These are phyloP conservation scores for Arthrinium phaeospermum DNA, from an alignment of 2,329 filamentous ascomycete species.

Conservation along the genomic window DNA sequence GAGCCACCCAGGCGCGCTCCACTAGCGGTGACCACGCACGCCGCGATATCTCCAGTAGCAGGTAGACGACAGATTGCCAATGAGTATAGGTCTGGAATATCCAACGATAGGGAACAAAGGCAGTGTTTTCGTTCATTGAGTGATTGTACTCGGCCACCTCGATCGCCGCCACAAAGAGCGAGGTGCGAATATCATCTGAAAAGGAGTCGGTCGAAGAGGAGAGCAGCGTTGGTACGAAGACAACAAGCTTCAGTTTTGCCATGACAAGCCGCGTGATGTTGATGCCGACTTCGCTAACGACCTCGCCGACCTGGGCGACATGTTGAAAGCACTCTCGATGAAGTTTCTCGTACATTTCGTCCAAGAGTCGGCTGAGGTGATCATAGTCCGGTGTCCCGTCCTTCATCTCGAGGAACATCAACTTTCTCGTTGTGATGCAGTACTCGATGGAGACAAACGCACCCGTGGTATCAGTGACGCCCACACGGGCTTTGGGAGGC, in stretches of 20 bases:
- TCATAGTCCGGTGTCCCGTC: conserved; percentile 40
- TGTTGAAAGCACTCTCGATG: conserved; percentile 51
- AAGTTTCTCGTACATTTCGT: conserved; percentile 36
- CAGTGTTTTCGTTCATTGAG: conserved; percentile 65
- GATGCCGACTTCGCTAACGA: conserved; percentile 46
- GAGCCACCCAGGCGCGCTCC: conserved; percentile 36
- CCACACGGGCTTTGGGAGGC: conserved; percentile 43
- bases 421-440: conserved; percentile 42
- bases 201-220: conserved; percentile 61
- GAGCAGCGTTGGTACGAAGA: conserved; percentile 74
- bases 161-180: conserved; percentile 73
- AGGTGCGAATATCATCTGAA: conserved; percentile 67
- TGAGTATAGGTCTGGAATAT: conserved; percentile 57
- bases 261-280: conserved; percentile 74
- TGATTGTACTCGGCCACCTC: conserved; percentile 77
- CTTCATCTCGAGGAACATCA: conserved; percentile 41
- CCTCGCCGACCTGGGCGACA: conserved; percentile 36
- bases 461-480: conserved; percentile 54
- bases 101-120: conserved; percentile 54
- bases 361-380: conserved; percentile 42
- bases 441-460: conserved; percentile 41
- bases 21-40: conserved; percentile 36
- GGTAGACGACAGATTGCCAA: conserved; percentile 57
- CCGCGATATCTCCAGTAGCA: conserved; percentile 49
- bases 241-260: conserved; percentile 78